phyloP scores from a whole-genome alignment of 2,329 filamentous ascomycete species.

The Incumbomyces lentus region DNA sequence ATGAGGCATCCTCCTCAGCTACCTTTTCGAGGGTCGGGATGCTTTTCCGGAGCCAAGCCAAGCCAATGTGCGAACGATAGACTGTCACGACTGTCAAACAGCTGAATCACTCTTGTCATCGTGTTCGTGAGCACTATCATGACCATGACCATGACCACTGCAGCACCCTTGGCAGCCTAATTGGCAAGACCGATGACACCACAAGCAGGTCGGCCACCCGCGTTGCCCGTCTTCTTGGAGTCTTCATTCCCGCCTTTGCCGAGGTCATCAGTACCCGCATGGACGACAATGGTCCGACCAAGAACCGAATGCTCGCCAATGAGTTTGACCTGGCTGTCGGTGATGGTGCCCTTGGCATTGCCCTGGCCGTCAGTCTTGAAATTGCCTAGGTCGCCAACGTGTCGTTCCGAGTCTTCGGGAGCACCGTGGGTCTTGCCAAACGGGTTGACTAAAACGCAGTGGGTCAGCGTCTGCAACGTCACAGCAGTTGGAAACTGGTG shows the following conservation, averaged over 20 bases:
- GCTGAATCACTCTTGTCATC: too few species aligned
- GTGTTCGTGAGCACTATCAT: too few species aligned
- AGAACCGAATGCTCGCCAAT: conserved; percentile 93
- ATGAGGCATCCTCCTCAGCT: too few species aligned
- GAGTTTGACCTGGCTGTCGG: conserved; percentile 82
- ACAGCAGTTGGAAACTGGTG: neutral
- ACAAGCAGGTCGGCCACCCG: conserved; percentile 84
- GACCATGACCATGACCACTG: too few species aligned
- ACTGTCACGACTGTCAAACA: too few species aligned
- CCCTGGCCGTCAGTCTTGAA: conserved; percentile 89
- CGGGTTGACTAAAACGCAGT: conserved; percentile 83
- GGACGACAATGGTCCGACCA: conserved; percentile 89
- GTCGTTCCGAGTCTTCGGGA: conserved; percentile 69
- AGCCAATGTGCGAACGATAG: too few species aligned
- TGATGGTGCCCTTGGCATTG: conserved; percentile 69
- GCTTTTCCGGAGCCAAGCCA: too few species aligned
- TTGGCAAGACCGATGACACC: conserved; percentile 82
- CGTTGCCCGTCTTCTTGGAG: conserved; percentile 97
- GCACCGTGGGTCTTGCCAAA: conserved; percentile 84
- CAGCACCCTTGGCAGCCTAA: neutral
- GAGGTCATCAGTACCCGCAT: conserved; percentile 92
- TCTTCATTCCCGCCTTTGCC: conserved; percentile 86
- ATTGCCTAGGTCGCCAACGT: conserved; percentile 97
- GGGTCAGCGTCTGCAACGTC: conserved; percentile 2
- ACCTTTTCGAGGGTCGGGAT: too few species aligned